Evolutionary conservation across 1,284 basidiomycete genomes (phyloP).

Genomic region (Chalciporus sp.): DNA sequence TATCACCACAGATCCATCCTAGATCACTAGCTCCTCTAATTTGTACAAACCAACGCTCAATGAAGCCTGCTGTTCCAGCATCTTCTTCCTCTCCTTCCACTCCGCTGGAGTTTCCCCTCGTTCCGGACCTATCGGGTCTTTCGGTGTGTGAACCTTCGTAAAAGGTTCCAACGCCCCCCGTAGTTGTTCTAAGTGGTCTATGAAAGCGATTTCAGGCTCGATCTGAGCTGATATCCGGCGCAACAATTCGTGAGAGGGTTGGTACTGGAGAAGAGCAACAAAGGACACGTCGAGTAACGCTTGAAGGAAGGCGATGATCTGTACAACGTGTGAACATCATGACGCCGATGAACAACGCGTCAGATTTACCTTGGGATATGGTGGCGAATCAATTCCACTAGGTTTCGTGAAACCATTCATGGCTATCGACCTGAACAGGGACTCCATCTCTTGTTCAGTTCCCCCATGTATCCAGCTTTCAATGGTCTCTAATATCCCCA

Average conservation of each 20-base stretch:
- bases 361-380: conserved; percentile 50
- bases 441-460: conserved; percentile 43
- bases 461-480: conserved; percentile 56
- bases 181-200: conserved; percentile 53
- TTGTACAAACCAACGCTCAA: conserved; percentile 66
- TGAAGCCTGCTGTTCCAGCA: conserved; percentile 51
- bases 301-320: conserved; percentile 64
- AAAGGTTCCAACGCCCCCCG: conserved; percentile 65
- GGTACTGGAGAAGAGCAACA: conserved; percentile 60
- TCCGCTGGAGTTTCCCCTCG: conserved; percentile 44
- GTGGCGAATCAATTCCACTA: conserved; percentile 40
- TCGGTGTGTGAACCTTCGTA: conserved; percentile 49
- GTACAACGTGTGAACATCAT: conserved; percentile 8
- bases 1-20: conserved; percentile 9
- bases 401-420: conserved; percentile 25
- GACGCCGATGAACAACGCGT: background rate
- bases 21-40: conserved; percentile 68
- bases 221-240: conserved; percentile 50
- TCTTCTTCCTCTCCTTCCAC: conserved; percentile 59
- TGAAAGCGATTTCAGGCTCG: conserved; percentile 52
- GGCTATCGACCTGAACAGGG: conserved; percentile 39
- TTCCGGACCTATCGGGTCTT: conserved; percentile 42
- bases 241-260: conserved; percentile 55
- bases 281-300: conserved; percentile 69
- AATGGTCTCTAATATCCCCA: conserved; percentile 51